Evolutionary conservation across 164 flowering plant species (phyloP), one percentile per base, ranked within the genome.

Genomic region (Euptelea pleiosperma): DNA sequence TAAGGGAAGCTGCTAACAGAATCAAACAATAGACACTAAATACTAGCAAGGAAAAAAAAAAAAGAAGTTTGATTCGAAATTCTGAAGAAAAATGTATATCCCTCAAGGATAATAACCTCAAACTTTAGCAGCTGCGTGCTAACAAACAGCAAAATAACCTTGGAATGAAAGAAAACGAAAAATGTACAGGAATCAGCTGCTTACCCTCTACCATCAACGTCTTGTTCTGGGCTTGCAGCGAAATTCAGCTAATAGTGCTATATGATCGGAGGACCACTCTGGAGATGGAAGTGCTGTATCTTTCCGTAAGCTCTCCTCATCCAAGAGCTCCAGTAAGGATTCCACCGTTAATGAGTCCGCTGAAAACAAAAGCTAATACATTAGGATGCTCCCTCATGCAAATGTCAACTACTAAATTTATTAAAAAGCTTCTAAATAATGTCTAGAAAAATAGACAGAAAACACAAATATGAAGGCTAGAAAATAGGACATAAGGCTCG

Each of bases 191-290:
- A 49, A 48, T 1, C 5, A 52, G 16, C 19, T 40, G 47, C 68
- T 26, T 73, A 78, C 86, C 85, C 52, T 43, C 35, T 14, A 58
- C 9, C 54, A 68, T 85, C 75, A 90, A 65, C 97, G 96, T 63
- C 93, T 85, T 58, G 70, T 41, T 73, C 84, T 79, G 31, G 88
- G 87, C 75, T 73, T 82, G 82, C 95, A 90, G 67, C 97, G 97
- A 66, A 93, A 90, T 65, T 88, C 99, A 54, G 97, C 99, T 68
- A 93, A 64, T 0, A 93, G 84, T 8, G 96, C 99, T 70, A 88
- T 85, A 68, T 93, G 99, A 81, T 93, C 97, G 22, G 99, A 93
- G 24, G 99, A 93, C 99, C 99, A 94, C 72, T 86, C 97, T n/a
- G 97, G 99, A 62, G 99, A 94, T 52, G 99, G 99, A 73, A 94